phyloP scores from a whole-genome alignment of 2,329 filamentous ascomycete species.

The Neospermospora avenae region DNA sequence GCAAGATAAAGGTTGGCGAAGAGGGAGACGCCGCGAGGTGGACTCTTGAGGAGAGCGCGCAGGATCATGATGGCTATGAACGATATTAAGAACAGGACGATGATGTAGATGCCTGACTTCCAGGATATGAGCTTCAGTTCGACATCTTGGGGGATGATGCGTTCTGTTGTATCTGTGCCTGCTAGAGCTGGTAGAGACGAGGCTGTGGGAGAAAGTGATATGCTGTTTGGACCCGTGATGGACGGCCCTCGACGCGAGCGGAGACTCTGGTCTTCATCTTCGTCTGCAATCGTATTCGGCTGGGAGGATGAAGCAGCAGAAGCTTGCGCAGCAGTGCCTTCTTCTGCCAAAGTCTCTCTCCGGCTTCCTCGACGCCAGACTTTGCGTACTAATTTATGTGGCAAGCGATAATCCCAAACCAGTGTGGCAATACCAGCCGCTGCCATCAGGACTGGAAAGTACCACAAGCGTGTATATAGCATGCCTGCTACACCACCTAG shows the following conservation, averaged over 20 bases:
- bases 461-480: slow-evolving; percentile 72
- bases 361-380: neutral
- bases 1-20: slow-evolving; percentile 46
- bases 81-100: slow-evolving; percentile 46
- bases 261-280: neutral
- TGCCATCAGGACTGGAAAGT: slow-evolving; percentile 65
- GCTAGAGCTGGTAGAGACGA: no score
- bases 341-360: neutral
- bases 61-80: slow-evolving; percentile 58
- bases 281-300: neutral
- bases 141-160: slow-evolving; percentile 4
- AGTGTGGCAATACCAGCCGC: slow-evolving; percentile 50
- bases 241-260: neutral
- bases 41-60: slow-evolving; percentile 41
- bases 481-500: slow-evolving; percentile 61
- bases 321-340: neutral
- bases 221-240: neutral
- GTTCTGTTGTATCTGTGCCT: neutral
- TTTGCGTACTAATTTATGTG: slow-evolving; percentile 34
- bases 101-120: slow-evolving; percentile 8
- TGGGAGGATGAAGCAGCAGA: neutral
- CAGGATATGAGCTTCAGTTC: slow-evolving; percentile 9
- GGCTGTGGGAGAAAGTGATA: neutral
- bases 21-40: slow-evolving; percentile 42
- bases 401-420: slow-evolving; percentile 53